These are phyloP conservation scores for Chalciporus pseudorubinellus DNA, from an alignment of 768 basidiomycete species.

Conservation along the genomic window DNA sequence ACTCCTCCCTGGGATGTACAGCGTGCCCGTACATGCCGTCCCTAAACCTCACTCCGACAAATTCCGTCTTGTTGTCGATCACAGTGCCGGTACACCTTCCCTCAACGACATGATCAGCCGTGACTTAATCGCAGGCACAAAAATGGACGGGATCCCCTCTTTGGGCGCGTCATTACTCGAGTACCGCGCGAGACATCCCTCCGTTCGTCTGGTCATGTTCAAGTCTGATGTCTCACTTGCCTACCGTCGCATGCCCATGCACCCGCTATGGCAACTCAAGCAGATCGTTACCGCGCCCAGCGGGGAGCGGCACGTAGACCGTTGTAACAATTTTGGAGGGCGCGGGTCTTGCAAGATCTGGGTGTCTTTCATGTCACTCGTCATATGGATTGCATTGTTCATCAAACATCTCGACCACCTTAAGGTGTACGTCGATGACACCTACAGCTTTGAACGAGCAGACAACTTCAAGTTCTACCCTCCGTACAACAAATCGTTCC, in stretches of 20 bases:
- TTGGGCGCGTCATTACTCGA: too few species aligned
- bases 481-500: slow-evolving; percentile 21
- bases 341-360: slow-evolving; percentile 24
- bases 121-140: too few species aligned
- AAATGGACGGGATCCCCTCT: too few species aligned
- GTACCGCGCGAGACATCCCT: background rate
- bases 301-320: slow-evolving; percentile 23
- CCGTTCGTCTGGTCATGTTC: background rate
- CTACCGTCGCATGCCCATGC: background rate
- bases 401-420: background rate
- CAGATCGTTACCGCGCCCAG: slow-evolving; percentile 30
- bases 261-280: slow-evolving; percentile 30
- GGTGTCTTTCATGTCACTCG: slow-evolving; percentile 15
- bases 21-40: too few species aligned
- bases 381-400: slow-evolving; percentile 27
- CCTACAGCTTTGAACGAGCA: background rate
- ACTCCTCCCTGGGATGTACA: too few species aligned
- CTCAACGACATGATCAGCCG: too few species aligned
- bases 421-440: background rate
- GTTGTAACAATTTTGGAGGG: slow-evolving; percentile 24
- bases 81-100: too few species aligned
- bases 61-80: too few species aligned
- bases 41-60: too few species aligned
- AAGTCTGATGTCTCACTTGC: background rate
- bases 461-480: slow-evolving; percentile 21